phyloP scores from a whole-genome alignment of 495 filamentous ascomycete genomes.

The Penicillium pulvis region DNA sequence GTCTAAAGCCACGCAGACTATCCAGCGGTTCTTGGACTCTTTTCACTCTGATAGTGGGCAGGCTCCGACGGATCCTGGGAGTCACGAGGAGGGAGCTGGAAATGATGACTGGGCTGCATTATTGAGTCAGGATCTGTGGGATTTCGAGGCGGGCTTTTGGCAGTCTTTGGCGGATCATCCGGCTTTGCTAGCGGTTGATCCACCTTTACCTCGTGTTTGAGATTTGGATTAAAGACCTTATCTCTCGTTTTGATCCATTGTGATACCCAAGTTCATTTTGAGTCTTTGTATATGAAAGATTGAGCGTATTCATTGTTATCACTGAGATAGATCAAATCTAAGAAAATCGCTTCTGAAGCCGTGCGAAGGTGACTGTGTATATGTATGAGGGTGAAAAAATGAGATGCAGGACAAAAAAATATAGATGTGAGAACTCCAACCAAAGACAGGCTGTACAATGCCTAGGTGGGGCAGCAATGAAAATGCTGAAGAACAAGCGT shows the following conservation, averaged over 20 bases:
- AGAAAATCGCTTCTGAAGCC: background rate
- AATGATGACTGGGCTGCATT: slow-evolving; percentile 32
- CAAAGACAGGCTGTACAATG: slow-evolving; percentile 30
- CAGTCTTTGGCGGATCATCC: slow-evolving; percentile 37
- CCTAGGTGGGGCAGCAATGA: slow-evolving; percentile 14
- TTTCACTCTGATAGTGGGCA: slow-evolving; percentile 24
- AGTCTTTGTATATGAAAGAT: background rate
- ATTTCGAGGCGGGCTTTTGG: slow-evolving; percentile 38
- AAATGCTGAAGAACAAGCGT: slow-evolving; percentile 9
- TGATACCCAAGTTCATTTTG: background rate
- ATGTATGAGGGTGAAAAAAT: background rate
- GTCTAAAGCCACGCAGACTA: slow-evolving; percentile 33
- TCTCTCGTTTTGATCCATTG: background rate
- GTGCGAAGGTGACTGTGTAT: slow-evolving; percentile 5
- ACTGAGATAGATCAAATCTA: background rate
- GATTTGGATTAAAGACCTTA: background rate
- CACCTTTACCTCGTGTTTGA: slow-evolving; percentile 21
- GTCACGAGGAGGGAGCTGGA: slow-evolving; percentile 16
- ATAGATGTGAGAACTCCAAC: slow-evolving; percentile 13
- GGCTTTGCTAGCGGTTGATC: slow-evolving; percentile 29
- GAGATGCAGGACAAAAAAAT: slow-evolving; percentile 18
- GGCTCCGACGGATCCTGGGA: slow-evolving; percentile 4
- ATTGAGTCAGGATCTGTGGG: slow-evolving; percentile 36
- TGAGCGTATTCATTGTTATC: slow-evolving; percentile 7
- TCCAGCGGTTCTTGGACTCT: slow-evolving; percentile 36